Evolutionary conservation across 2,329 filamentous ascomycete genomes (phyloP), one percentile per base, ranked within the genome.

Genomic region (Kalmusia sp.): DNA sequence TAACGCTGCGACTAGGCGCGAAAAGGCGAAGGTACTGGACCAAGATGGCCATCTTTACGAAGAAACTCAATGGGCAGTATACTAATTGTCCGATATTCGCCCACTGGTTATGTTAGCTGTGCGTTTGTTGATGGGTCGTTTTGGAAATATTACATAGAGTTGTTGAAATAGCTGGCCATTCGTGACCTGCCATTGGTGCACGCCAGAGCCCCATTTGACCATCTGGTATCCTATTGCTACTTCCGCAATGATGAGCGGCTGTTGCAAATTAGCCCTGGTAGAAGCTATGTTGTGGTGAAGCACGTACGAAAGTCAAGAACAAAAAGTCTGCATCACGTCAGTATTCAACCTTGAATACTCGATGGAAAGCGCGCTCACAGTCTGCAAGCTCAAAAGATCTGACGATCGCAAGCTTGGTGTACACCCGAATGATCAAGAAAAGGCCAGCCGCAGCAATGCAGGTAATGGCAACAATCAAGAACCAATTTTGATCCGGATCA

Each of bases 111-210:
- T 14, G 22, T 56, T 31, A 40, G 24, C 19, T 21, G 12, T 21
- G 22, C 11, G 31, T n/a, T 14, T 19, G 2, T 19, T 6, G 30
- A 21, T 6, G 21, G 28, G 31, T 17, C 3, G 21, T 25, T 46
- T 3, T 24, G 4, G 21, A 24, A 27, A n/a, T 33, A 7, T 22
- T 57, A 68, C 67, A 31, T 64, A 67, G 14, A 67, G 56, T 38
- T 67, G 65, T 7, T 63, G 52, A 51, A 66, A 66, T 7, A 68
- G 50, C 33, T 68, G 58, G 8, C 52, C 57, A 22, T 64, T 38
- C 11, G 64, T 64, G 8, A 69, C 39, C 52, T 69, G 64, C 67
- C 67, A 69, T 46, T 68, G 65, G 54, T 69, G 67, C 3, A 68
- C 65, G 8, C 67, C 67, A 22, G 64, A 59, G n/a, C 67, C 67